phyloP scores from a whole-genome alignment of 2,329 filamentous ascomycete species.

The Penicillium sp. region DNA sequence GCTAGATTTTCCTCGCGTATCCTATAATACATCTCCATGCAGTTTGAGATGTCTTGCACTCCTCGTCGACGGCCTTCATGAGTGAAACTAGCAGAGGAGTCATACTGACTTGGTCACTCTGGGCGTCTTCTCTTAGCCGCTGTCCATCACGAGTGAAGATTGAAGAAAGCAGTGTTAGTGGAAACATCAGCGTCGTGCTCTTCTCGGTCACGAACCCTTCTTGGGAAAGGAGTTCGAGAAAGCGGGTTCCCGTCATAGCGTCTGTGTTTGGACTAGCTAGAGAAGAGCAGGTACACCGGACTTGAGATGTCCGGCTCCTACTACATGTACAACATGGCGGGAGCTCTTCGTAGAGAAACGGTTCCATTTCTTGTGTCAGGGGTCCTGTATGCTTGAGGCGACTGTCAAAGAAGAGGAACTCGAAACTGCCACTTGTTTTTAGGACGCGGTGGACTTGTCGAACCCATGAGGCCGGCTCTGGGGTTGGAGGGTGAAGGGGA shows the following conservation, averaged over 20 bases:
- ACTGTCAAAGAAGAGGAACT: constrained; percentile 7
- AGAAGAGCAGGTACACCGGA: not conserved
- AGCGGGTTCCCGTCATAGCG: constrained; percentile 1
- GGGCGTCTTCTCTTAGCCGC: no score
- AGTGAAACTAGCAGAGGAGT: no score
- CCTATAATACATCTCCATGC: no score
- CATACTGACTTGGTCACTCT: no score
- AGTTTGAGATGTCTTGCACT: no score
- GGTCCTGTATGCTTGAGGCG: constrained; percentile 4
- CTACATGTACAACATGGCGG: not conserved
- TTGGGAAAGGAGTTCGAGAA: constrained; percentile 6
- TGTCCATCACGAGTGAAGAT: not conserved
- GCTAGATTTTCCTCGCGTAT: no score
- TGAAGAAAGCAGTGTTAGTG: constrained; percentile 1
- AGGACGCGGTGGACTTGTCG: constrained; percentile 1
- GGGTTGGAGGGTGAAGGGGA: not conserved
- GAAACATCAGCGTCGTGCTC: constrained; percentile 9
- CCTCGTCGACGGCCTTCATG: no score
- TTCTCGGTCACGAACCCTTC: constrained; percentile 10
- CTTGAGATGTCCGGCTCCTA: not conserved
- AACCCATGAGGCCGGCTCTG: constrained; percentile 2
- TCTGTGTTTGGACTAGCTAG: not conserved
- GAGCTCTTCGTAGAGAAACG: not conserved
- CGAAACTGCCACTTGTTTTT: not conserved
- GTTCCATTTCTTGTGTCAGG: constrained; percentile 3